Percentiles rank a stretch among this genome's conserved stretches.
phyloP scores from a whole-genome alignment of 1,284 basidiomycete species.

The Afroboletus lepidellus region DNA sequence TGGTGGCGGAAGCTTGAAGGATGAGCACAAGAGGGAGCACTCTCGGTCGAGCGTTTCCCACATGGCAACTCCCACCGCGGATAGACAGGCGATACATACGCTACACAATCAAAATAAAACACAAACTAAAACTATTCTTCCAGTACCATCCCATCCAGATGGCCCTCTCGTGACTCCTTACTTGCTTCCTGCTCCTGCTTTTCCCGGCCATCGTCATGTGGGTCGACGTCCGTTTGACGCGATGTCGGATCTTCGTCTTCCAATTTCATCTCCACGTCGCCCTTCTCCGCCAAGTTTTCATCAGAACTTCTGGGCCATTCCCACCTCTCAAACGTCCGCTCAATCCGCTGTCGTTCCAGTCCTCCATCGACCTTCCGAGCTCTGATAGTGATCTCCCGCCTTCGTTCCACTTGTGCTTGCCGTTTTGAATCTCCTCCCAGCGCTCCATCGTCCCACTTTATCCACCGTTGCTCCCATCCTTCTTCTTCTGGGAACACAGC shows the following conservation, averaged over 20 bases:
- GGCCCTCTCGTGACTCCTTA: conserved; percentile 1
- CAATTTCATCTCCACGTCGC: conserved; percentile 32
- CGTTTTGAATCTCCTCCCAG: conserved; percentile 38
- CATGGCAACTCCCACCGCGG: conserved; percentile 5
- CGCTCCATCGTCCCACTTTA: conserved; percentile 32
- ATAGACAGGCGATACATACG: conserved; percentile 3
- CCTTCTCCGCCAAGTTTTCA: conserved; percentile 5
- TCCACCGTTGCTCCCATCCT: conserved; percentile 39
- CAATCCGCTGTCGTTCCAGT: conserved; percentile 67
- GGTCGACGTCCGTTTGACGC: conserved; percentile 9
- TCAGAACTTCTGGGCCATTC: conserved; percentile 41
- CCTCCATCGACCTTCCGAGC: conserved; percentile 55
- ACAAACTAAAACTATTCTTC: conserved; percentile 18
- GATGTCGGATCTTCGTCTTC: conserved; percentile 16
- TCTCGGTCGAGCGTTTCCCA: conserved; percentile 18
- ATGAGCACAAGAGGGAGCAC: neutral
- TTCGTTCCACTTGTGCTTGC: conserved; percentile 46
- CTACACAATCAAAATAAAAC: conserved; percentile 8
- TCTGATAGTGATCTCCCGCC: conserved; percentile 53
- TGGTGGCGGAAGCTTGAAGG: conserved; percentile 7
- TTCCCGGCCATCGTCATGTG: conserved; percentile 3
- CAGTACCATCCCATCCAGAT: conserved; percentile 17
- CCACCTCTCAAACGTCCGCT: conserved; percentile 68
- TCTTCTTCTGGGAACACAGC: conserved; percentile 37
- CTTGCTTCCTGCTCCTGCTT: neutral